Evolutionary conservation across 2,329 filamentous ascomycete genomes (phyloP).

Genomic region (Aspergillus fischeri): DNA sequence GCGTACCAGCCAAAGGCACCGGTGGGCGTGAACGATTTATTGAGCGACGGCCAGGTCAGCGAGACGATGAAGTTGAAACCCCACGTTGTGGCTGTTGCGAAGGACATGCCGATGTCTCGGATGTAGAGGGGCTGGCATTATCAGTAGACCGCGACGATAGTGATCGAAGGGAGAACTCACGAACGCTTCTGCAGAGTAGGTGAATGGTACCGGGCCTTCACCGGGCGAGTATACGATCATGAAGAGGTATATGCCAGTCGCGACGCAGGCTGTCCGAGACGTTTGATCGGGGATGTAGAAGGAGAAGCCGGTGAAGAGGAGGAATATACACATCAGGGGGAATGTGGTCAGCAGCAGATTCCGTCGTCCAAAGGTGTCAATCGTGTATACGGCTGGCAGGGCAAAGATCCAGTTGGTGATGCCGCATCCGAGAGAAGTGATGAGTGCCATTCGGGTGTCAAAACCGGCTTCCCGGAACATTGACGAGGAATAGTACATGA

Average conservation of each 20-base stretch:
- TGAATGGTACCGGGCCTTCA: slow-evolving; percentile 61
- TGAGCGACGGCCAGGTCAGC: slow-evolving; percentile 50
- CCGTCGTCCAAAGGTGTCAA: slow-evolving; percentile 62
- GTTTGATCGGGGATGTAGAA: slow-evolving; percentile 38
- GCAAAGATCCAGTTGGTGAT: slow-evolving; percentile 65
- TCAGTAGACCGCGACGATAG: background rate
- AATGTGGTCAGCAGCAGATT: slow-evolving; percentile 61
- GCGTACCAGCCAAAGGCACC: slow-evolving; percentile 58
- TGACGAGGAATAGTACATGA: slow-evolving; percentile 59
- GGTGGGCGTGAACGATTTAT: slow-evolving; percentile 46
- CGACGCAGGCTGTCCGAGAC: slow-evolving; percentile 39
- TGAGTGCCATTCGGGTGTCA: slow-evolving; percentile 49
- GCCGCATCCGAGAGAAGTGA: slow-evolving; percentile 61
- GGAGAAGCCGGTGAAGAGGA: slow-evolving; percentile 49
- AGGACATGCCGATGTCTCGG: slow-evolving; percentile 60
- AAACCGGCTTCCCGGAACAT: slow-evolving; percentile 58
- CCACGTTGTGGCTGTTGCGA: slow-evolving; percentile 53
- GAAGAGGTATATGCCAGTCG: slow-evolving; percentile 44
- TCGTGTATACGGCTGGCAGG: slow-evolving; percentile 60
- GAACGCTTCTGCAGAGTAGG: slow-evolving; percentile 62
- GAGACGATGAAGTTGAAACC: slow-evolving; percentile 54
- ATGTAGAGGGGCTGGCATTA: slow-evolving; percentile 49
- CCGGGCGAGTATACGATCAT: slow-evolving; percentile 53
- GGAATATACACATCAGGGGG: slow-evolving; percentile 45
- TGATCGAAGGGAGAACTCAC: background rate